phyloP scores from a whole-genome alignment of 2,329 filamentous ascomycete species.

The Aureobasidium pullulans region DNA sequence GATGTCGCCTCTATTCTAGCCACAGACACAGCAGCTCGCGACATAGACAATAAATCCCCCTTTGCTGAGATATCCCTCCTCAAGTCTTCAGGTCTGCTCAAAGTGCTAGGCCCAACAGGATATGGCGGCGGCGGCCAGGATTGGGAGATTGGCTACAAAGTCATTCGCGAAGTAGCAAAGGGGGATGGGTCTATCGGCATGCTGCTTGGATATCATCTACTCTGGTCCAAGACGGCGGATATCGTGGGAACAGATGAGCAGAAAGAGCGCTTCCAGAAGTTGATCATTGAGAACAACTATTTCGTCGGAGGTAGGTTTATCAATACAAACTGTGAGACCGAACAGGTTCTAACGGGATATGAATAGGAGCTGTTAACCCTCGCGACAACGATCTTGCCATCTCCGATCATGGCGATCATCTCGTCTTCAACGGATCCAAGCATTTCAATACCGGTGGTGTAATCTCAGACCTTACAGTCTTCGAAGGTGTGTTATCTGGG shows the following conservation, averaged over 20 bases:
- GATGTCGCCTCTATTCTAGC: slow-evolving; percentile 44
- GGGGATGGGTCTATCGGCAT: slow-evolving; percentile 59
- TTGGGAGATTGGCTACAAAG: slow-evolving; percentile 51
- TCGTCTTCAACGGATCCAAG: slow-evolving; percentile 57
- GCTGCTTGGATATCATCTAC: slow-evolving; percentile 57
- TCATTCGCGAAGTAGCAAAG: slow-evolving; percentile 56
- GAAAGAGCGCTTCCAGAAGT: slow-evolving; percentile 48
- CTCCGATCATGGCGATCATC: slow-evolving; percentile 44
- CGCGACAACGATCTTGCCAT: slow-evolving; percentile 56
- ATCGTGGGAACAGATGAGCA: slow-evolving; percentile 55
- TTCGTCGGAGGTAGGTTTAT: slow-evolving; percentile 50
- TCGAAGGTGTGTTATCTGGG: slow-evolving; percentile 55
- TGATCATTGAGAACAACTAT: slow-evolving; percentile 57
- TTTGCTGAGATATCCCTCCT: slow-evolving; percentile 44
- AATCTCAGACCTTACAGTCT: slow-evolving; percentile 57
- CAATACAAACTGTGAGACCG: neutral
- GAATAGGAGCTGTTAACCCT: slow-evolving; percentile 48
- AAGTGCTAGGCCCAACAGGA: slow-evolving; percentile 42
- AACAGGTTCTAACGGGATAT: neutral
- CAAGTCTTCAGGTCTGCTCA: slow-evolving; percentile 45
- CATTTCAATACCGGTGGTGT: slow-evolving; percentile 63
- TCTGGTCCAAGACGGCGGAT: slow-evolving; percentile 56
- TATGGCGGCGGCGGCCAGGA: slow-evolving; percentile 48
- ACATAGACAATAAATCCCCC: slow-evolving; percentile 47
- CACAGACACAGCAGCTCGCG: slow-evolving; percentile 40